Evolutionary conservation across 208 protist genomes (phyloP).

Genomic region (Leishmania tropica): DNA sequence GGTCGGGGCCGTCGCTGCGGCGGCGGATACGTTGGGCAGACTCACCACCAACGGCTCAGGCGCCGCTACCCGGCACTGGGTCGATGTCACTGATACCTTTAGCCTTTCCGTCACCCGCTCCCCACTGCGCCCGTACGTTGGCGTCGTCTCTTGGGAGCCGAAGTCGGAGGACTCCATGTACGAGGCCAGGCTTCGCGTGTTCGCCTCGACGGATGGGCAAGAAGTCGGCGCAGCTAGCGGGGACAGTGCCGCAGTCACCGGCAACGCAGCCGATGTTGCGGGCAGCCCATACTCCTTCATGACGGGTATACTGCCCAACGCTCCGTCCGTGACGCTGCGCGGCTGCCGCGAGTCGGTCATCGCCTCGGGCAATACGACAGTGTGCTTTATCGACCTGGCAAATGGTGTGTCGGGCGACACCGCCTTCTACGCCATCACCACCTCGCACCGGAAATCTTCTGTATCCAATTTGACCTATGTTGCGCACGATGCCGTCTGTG

Average conservation of each 20-base stretch:
- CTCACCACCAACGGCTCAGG: neutral
- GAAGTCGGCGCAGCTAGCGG: conserved; percentile 4
- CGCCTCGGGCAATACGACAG: conserved; percentile 36
- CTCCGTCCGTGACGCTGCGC: conserved; percentile 42
- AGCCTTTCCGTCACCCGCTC: conserved; percentile 6
- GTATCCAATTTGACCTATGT: conserved; percentile 45
- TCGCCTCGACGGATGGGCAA: conserved; percentile 15
- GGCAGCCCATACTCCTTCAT: conserved; percentile 53
- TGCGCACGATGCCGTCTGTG: conserved; percentile 32
- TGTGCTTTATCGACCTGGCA: conserved; percentile 49
- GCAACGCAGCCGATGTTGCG: conserved; percentile 26
- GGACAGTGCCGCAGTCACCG: neutral
- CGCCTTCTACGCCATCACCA: conserved; percentile 42
- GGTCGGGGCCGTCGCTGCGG: conserved; percentile 1
- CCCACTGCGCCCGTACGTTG: conserved; percentile 20
- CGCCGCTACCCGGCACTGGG: neutral
- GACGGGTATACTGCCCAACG: conserved; percentile 39
- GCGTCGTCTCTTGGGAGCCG: conserved; percentile 29
- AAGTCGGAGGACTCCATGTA: conserved; percentile 35
- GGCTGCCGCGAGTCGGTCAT: conserved; percentile 40
- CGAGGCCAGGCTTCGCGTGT: conserved; percentile 15
- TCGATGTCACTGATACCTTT: conserved; percentile 8
- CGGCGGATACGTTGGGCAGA: neutral
- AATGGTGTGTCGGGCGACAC: conserved; percentile 48
- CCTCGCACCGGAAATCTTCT: conserved; percentile 20